phyloP scores from a whole-genome alignment of 2,329 filamentous ascomycete species.

The Sodiomyces alkalinus region DNA sequence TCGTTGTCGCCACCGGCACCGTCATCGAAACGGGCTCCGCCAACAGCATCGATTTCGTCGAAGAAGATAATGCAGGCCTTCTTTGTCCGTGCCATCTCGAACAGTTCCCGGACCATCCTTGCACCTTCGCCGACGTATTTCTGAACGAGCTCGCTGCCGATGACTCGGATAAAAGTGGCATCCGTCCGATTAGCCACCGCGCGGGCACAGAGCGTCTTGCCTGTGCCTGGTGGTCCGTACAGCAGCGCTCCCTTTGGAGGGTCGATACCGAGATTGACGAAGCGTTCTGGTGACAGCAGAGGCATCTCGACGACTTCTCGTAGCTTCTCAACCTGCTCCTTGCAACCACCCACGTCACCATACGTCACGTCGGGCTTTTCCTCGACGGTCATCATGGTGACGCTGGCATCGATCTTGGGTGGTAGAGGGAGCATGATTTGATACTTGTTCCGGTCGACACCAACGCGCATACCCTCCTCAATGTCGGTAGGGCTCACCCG shows the following conservation, averaged over 20 bases:
- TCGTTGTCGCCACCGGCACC: conserved; percentile 95
- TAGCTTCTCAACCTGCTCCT: conserved; percentile 98
- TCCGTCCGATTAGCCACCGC: conserved; percentile 97
- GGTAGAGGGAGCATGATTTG: conserved; percentile 93
- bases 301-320: conserved; percentile 98
- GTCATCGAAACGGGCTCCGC: conserved; percentile 91
- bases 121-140: conserved; percentile 98
- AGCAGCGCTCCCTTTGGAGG: conserved; percentile 93
- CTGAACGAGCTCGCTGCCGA: conserved; percentile 93
- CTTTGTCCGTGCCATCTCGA: conserved; percentile 98
- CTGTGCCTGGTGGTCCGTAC: conserved; percentile 95
- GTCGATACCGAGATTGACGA: conserved; percentile 97
- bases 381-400: conserved; percentile 99
- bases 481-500: conserved; percentile 97
- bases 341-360: conserved; percentile 95
- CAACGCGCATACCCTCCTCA: conserved; percentile 97
- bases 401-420: conserved; percentile 95
- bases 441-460: conserved; percentile 97
- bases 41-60: conserved; percentile 94
- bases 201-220: conserved; percentile 94
- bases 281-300: conserved; percentile 85
- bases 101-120: conserved; percentile 94
- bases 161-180: conserved; percentile 96
- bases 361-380: conserved; percentile 99
- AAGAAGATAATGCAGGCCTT: conserved; percentile 99